phyloP scores from a whole-genome alignment of 805 yeast species.

The Barnettozyma pratensis region DNA sequence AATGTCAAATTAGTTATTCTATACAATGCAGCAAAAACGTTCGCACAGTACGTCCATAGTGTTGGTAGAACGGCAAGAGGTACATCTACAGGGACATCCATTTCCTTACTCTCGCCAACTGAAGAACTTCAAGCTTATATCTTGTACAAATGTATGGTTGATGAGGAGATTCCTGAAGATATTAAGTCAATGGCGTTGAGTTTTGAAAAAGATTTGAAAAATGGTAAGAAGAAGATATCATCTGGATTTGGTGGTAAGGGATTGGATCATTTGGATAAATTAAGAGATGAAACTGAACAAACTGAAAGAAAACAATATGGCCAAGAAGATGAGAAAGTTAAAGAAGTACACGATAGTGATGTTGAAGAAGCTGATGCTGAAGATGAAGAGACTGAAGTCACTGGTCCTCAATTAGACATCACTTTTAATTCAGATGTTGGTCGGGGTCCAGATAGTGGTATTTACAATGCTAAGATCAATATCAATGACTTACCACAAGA shows the following conservation, averaged over 20 bases:
- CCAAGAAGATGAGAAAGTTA: constrained; percentile 27
- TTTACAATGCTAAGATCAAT: constrained; percentile 62
- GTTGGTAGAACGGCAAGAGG: constrained; percentile 97
- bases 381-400: constrained; percentile 14
- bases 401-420: constrained; percentile 31
- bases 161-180: constrained; percentile 47
- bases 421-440: constrained; percentile 49
- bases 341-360: not conserved
- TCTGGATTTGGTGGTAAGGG: constrained; percentile 96
- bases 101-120: constrained; percentile 60
- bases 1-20: constrained; percentile 76
- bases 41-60: constrained; percentile 94
- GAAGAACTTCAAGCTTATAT: constrained; percentile 69
- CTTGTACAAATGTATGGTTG: constrained; percentile 41
- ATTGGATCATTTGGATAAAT: constrained; percentile 65
- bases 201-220: constrained; percentile 56
- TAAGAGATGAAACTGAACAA: constrained; percentile 45
- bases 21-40: constrained; percentile 76
- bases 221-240: constrained; percentile 59
- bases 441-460: constrained; percentile 48
- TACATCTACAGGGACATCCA: constrained; percentile 59
- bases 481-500: constrained; percentile 83
- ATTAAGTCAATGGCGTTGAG: constrained; percentile 44
- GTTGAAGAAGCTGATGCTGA: constrained; percentile 23
- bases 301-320: constrained; percentile 47